Evolutionary conservation across 2,329 filamentous ascomycete genomes (phyloP).

Genomic region (Xylariaceae sp.): DNA sequence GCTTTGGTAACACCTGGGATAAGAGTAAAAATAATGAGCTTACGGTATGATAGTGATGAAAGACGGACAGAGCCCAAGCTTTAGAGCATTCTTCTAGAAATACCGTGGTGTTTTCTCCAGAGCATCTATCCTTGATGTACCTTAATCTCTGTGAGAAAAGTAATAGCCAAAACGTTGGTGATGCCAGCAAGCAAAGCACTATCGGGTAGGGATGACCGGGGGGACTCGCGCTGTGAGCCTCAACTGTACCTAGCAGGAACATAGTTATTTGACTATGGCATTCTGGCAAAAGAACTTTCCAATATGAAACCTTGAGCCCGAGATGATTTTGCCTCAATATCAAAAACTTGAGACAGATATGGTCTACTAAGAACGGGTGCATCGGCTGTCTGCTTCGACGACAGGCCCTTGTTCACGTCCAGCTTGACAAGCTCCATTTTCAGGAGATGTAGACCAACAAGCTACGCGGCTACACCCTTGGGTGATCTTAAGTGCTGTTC

Average conservation of each 20-base stretch:
- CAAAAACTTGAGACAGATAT: slow-evolving; percentile 25
- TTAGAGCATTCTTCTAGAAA: neutral
- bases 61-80: neutral
- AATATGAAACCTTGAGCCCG: slow-evolving; percentile 28
- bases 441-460: slow-evolving; percentile 14
- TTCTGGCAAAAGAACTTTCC: slow-evolving; percentile 27
- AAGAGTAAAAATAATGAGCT: slow-evolving; percentile 5
- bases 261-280: slow-evolving; percentile 15
- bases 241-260: slow-evolving; percentile 8
- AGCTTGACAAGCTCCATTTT: slow-evolving; percentile 3
- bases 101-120: neutral
- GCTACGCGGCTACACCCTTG: slow-evolving; percentile 15
- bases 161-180: slow-evolving; percentile 14
- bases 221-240: slow-evolving; percentile 11
- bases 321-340: slow-evolving; percentile 30
- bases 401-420: slow-evolving; percentile 15
- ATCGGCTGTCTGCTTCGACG: slow-evolving; percentile 22
- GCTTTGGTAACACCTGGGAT: neutral
- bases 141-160: slow-evolving; percentile 18
- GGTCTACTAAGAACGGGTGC: slow-evolving; percentile 18
- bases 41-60: slow-evolving; percentile 1
- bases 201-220: slow-evolving; percentile 6
- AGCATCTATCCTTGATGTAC: slow-evolving; percentile 8
- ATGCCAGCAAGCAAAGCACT: slow-evolving; percentile 15
- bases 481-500: slow-evolving; percentile 18